A percentile compares a stretch with the other conserved stretches of the same genome.
Conservation (phyloP, 2,329 filamentous ascomycete genomes). For the Calonectria pseudoturangicola region DNA sequence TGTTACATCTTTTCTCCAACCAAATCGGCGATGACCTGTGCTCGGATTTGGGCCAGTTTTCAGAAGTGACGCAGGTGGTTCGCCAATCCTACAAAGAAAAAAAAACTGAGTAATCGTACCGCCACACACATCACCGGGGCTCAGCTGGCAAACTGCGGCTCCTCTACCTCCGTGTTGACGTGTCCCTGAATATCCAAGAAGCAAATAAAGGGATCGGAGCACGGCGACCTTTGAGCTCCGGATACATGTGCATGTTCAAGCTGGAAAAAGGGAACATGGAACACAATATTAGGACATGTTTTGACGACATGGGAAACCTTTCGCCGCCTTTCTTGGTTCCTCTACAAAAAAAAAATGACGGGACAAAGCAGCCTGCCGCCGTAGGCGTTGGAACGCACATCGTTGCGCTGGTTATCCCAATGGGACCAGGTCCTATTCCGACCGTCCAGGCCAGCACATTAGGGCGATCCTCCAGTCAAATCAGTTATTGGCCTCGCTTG, state of each 20-base stretch:
- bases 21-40: constrained; percentile 17
- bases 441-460: too few relatives aligned
- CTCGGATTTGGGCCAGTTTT: constrained; percentile 15
- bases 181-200: constrained; percentile 2
- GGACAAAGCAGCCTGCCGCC: too few relatives aligned
- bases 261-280: background rate
- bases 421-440: too few relatives aligned
- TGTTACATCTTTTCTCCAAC: background rate
- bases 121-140: background rate
- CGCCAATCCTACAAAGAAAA: constrained; percentile 13
- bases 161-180: background rate
- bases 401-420: background rate
- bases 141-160: background rate
- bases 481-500: background rate
- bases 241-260: background rate
- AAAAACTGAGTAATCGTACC: background rate
- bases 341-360: background rate
- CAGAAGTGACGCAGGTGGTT: constrained; percentile 4
- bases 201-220: background rate
- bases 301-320: background rate
- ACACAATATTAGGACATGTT: background rate
- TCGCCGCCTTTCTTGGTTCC: background rate
- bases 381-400: background rate
- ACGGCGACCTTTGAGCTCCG: background rate
- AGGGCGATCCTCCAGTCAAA: background rate